These are phyloP conservation scores for Dryas alaskensis DNA, from an alignment of 306 rosid species.

Conservation along the genomic window DNA sequence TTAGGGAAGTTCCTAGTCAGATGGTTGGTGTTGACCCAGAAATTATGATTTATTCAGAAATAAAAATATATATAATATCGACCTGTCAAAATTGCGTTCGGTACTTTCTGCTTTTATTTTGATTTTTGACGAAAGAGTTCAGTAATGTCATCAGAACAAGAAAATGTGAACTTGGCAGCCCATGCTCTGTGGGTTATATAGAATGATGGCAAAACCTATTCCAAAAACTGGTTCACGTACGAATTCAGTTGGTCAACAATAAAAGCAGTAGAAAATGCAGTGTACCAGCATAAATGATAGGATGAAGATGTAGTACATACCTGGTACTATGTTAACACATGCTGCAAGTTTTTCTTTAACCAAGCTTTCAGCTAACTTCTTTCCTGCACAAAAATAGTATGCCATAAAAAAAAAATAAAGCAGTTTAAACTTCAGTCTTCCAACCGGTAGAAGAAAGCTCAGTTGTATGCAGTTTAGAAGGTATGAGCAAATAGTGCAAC, in stretches of 20 bases:
- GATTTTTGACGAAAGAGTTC: not conserved
- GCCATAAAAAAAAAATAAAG: not conserved
- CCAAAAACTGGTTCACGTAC: too few relatives aligned
- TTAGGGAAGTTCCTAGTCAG: not conserved
- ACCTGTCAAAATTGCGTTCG: not conserved
- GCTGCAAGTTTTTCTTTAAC: constrained; percentile 93
- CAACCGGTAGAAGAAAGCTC: not conserved
- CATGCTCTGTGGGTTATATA: not conserved
- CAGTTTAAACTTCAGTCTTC: not conserved
- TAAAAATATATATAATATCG: not conserved
- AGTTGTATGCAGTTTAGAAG: not conserved
- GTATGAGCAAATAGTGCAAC: not conserved
- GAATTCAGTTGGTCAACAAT: not conserved
- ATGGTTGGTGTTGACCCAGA: not conserved
- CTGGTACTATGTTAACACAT: constrained; percentile 85
- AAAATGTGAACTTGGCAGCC: constrained; percentile 1
- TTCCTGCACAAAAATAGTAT: constrained; percentile 48
- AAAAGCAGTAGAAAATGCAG: not conserved
- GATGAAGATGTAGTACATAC: constrained; percentile 32
- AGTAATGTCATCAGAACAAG: not conserved
- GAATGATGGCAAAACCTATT: not conserved
- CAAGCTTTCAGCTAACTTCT: constrained; percentile 82
- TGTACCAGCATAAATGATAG: not conserved
- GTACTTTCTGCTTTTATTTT: not conserved
- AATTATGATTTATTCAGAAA: not conserved